Percentiles rank a stretch among this genome's conserved stretches.
Conservation (phyloP, 345 rosid genomes). For the Citrus medica region DNA sequence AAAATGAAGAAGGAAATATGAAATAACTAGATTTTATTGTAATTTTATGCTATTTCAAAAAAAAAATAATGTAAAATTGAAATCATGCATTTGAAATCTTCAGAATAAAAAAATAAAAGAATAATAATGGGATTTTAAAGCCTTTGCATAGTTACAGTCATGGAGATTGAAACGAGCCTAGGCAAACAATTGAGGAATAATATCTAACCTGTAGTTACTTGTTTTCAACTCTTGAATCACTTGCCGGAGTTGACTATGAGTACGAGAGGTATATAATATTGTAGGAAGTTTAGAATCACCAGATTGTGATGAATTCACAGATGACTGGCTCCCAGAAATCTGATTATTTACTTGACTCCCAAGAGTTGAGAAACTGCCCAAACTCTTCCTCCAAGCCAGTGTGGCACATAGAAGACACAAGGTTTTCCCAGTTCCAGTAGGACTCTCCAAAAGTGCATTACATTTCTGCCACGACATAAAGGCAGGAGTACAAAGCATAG, state of each 20-base stretch:
- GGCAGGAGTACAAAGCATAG: not conserved
- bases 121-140: not conserved
- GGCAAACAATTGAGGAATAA: slow-evolving; percentile 1
- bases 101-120: not conserved
- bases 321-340: slow-evolving; percentile 25
- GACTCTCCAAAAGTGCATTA: slow-evolving; percentile 95
- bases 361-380: slow-evolving; percentile 69
- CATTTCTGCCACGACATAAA: slow-evolving; percentile 48
- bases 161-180: not conserved
- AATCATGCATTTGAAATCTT: not conserved
- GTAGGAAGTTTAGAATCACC: slow-evolving; percentile 45
- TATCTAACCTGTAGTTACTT: slow-evolving; percentile 76
- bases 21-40: not conserved
- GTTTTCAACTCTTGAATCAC: slow-evolving; percentile 83
- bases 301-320: slow-evolving; percentile 28
- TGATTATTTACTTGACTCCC: slow-evolving; percentile 33
- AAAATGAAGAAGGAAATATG: not conserved
- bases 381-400: slow-evolving; percentile 95
- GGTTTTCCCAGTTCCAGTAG: slow-evolving; percentile 97
- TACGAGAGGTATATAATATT: slow-evolving; percentile 85
- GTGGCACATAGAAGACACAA: slow-evolving; percentile 94
- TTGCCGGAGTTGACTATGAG: slow-evolving; percentile 97
- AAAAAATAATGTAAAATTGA: not conserved
- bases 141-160: not conserved
- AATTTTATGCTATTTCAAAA: not conserved